phyloP scores from a whole-genome alignment of 257 asterid genomes.

The Nicotiana paniculata region DNA sequence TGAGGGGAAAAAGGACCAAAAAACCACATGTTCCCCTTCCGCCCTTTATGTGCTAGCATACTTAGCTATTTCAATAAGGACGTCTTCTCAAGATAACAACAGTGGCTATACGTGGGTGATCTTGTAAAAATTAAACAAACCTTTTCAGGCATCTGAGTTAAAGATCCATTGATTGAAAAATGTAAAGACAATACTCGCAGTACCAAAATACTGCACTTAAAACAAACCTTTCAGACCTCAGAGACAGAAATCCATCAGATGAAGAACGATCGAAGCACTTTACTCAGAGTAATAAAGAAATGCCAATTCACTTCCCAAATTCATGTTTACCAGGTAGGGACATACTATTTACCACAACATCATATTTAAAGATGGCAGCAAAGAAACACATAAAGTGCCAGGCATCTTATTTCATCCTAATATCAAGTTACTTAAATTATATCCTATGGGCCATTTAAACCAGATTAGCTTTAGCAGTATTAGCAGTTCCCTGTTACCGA shows the following conservation, averaged over 20 bases:
- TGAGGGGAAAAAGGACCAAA: neutral
- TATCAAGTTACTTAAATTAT: neutral
- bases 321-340: neutral
- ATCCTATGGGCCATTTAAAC: neutral
- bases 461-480: neutral
- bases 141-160: neutral
- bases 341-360: neutral
- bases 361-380: neutral
- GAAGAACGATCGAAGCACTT: neutral
- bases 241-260: neutral
- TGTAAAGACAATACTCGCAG: neutral
- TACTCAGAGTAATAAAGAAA: neutral
- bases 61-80: neutral
- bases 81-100: neutral
- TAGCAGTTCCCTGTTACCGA: neutral
- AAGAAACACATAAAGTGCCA: neutral
- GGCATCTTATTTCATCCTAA: neutral
- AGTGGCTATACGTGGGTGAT: slow-evolving; percentile 1
- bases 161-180: neutral
- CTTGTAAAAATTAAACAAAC: neutral
- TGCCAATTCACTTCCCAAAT: neutral
- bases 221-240: neutral
- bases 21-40: slow-evolving; percentile 1
- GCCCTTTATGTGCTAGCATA: neutral
- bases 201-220: neutral